Percentiles rank a stretch among this genome's conserved stretches.
Evolutionary conservation across 495 filamentous ascomycete species (phyloP).

Genomic region (Penicillium chermesinum): DNA sequence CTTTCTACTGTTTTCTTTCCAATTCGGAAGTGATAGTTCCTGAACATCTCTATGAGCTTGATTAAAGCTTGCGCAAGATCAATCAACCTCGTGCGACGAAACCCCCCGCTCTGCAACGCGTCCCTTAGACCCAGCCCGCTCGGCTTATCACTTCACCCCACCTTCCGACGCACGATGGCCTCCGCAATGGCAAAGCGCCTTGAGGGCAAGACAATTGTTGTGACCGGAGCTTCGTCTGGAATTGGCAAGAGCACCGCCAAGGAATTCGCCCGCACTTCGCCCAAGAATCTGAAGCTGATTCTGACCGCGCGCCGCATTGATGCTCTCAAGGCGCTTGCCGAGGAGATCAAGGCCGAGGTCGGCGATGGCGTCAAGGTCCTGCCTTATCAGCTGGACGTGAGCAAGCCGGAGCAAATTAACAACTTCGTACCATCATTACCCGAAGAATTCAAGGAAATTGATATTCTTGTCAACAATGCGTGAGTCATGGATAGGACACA

Average conservation of each 20-base stretch:
- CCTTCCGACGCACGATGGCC: constrained; percentile 56
- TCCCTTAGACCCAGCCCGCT: constrained; percentile 18
- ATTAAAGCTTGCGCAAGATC: constrained; percentile 24
- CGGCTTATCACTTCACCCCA: constrained; percentile 17
- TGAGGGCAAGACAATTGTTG: constrained; percentile 85
- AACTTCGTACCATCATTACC: constrained; percentile 71
- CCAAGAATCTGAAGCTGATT: constrained; percentile 75
- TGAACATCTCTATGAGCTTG: constrained; percentile 33
- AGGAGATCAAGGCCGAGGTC: constrained; percentile 72
- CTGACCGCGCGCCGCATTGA: constrained; percentile 83
- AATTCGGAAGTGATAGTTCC: not conserved
- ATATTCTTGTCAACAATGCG: constrained; percentile 97
- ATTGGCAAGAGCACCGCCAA: constrained; percentile 82
- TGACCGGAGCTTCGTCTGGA: constrained; percentile 91
- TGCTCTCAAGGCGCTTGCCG: constrained; percentile 66
- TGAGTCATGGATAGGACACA: constrained; percentile 39
- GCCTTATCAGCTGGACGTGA: constrained; percentile 81
- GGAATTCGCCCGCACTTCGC: constrained; percentile 87
- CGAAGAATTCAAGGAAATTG: constrained; percentile 77
- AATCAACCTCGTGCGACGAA: constrained; percentile 23
- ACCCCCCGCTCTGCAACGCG: constrained; percentile 17
- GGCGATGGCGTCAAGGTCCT: constrained; percentile 77
- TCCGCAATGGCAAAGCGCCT: constrained; percentile 79
- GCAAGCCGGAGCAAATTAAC: constrained; percentile 68
- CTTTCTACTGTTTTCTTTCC: constrained; percentile 18